Base-by-base conservation (phyloP, 2,329 filamentous ascomycete species). In the Pseudocercospora fuligena region DNA sequence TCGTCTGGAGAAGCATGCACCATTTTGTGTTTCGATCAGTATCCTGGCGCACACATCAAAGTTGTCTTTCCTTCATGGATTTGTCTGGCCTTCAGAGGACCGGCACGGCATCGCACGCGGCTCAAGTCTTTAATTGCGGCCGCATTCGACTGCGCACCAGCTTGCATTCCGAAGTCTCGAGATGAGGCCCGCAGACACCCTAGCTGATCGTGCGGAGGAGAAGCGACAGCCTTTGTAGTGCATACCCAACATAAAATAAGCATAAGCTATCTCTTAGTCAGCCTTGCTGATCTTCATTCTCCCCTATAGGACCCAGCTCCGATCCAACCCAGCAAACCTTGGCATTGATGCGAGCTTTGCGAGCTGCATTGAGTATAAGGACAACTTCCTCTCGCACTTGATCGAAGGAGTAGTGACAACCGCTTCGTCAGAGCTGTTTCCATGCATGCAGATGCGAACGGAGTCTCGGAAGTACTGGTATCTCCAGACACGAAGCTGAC, bases 251-350 rank as follows among this genome's bases (percentile, higher is more conserved):
- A 36, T 33, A 33, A 11, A 36, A 36, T 36, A 36, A 36, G 33
- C 33, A 36, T 36, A 36, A 36, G 12, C 33, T 36, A 36, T 12
- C 4, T 2, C 5, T 36, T 36, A 36, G 33, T 36, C 33, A 16
- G 33, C 33, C 33, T 36, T 36, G 12, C 33, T 36, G 33, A 36
- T 36, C 33, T 36, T 36, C 33, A 36, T 36, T 36, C 33, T 16
- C 33, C 40, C 47, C 21, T 51, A 51, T 25, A 51, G 47, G 47
- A 51, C 19, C 47, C 21, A 25, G 47, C 47, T 51, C 47, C 47
- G 47, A 27, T 19, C 47, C 19, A 51, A 51, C 47, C 47, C 47
- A 51, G 47, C 47, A 9, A 51, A 51, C 47, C 47, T 51, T 51
- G 47, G 47, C 19, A 51, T 21, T 5, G 19, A 43, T 43, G 40